These are phyloP conservation scores for Stachybotrys chlorohalonatus DNA, from an alignment of 2,329 filamentous ascomycete genomes.

Conservation along the genomic window DNA sequence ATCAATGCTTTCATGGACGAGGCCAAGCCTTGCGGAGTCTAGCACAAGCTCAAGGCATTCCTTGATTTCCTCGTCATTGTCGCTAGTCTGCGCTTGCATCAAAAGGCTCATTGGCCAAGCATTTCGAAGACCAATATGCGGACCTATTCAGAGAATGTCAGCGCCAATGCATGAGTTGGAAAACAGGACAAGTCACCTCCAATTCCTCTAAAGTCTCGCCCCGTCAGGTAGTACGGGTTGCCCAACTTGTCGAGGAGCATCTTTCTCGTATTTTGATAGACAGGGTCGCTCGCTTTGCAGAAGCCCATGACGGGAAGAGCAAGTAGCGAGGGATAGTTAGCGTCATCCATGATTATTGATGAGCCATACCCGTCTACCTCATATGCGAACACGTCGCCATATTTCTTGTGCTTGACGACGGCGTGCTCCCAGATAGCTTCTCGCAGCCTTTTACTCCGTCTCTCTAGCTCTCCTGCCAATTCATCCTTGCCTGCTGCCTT, in stretches of 20 bases:
- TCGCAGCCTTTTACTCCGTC: conserved; percentile 53
- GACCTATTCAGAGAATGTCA: conserved; percentile 26
- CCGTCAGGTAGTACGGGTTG: conserved; percentile 84
- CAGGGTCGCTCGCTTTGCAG: conserved; percentile 49
- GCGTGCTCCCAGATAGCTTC: conserved; percentile 79
- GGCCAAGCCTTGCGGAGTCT: conserved; percentile 62
- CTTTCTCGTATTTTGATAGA: conserved; percentile 81
- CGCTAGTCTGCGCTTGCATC: conserved; percentile 81
- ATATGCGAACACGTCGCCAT: conserved; percentile 74
- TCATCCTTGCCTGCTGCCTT: conserved; percentile 44
- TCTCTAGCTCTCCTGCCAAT: conserved; percentile 45
- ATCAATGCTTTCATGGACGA: conserved; percentile 88
- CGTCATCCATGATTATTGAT: conserved; percentile 79
- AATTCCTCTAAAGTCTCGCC: conserved; percentile 73
- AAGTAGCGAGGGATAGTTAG: conserved; percentile 75
- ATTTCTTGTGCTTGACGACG: conserved; percentile 65
- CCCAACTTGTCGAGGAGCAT: conserved; percentile 63
- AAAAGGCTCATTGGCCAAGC: conserved; percentile 97
- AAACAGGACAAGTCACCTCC: conserved; percentile 49
- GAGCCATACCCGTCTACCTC: conserved; percentile 85
- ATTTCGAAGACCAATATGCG: conserved; percentile 72
- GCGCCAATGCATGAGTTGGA: conserved; percentile 5
- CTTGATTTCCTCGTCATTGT: conserved; percentile 74
- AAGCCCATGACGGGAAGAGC: conserved; percentile 75
- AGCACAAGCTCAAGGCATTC: conserved; percentile 67